A percentile compares a stretch with the other conserved stretches of the same genome.
Evolutionary conservation across 2,329 filamentous ascomycete species (phyloP).

Genomic region (Orbilia brochopaga): DNA sequence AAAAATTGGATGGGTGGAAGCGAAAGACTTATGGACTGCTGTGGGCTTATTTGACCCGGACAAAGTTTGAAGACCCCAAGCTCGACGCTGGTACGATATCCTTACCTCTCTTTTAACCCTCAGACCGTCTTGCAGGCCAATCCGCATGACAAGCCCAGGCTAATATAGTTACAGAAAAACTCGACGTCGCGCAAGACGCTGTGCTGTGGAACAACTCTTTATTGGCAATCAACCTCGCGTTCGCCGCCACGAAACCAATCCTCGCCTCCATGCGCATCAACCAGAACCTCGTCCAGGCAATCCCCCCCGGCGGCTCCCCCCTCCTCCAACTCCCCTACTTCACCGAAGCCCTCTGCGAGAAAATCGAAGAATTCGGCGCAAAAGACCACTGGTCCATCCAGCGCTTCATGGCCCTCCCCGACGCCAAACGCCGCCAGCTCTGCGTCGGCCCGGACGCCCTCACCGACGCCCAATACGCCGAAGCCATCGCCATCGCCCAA

Average conservation of each 20-base stretch:
- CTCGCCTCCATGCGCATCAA: conserved; percentile 79
- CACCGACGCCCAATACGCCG: conserved; percentile 75
- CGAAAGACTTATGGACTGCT: conserved; percentile 87
- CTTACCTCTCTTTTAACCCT: not conserved
- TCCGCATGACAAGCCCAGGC: conserved; percentile 13
- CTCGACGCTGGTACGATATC: conserved; percentile 53
- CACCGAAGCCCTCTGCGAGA: conserved; percentile 69
- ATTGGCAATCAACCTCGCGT: conserved; percentile 83
- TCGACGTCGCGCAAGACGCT: conserved; percentile 84
- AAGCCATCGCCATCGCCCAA: conserved; percentile 75
- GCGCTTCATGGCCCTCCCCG: conserved; percentile 83
- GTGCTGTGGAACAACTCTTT: conserved; percentile 85
- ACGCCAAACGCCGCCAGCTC: conserved; percentile 73
- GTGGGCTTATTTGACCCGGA: conserved; percentile 91
- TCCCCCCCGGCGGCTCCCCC: conserved; percentile 81
- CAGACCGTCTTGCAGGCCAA: too few species aligned
- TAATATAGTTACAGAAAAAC: conserved; percentile 69
- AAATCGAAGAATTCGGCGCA: conserved; percentile 73
- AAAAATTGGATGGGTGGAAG: conserved; percentile 73
- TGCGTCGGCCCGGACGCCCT: conserved; percentile 74
- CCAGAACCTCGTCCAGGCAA: conserved; percentile 87
- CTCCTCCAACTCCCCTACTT: conserved; percentile 91
- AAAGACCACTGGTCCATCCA: conserved; percentile 80
- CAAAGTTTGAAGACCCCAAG: conserved; percentile 76
- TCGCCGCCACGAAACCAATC: conserved; percentile 80